Conservation (phyloP, 1,284 basidiomycete genomes). For the Phellopilus nigrolimitatus region DNA sequence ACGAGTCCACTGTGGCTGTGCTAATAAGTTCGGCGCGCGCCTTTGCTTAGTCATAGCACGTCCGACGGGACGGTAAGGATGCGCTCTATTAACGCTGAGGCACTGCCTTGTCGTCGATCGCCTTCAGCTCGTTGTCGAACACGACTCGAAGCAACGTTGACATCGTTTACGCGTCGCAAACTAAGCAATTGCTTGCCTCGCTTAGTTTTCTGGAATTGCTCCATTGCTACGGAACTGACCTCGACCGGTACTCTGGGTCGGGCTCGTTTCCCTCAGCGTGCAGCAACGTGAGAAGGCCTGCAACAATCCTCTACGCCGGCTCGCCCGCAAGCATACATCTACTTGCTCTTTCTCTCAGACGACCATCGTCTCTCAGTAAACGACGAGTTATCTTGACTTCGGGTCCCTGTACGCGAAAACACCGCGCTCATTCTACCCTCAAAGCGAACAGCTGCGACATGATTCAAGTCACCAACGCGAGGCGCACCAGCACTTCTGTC, state of each 20-base stretch:
- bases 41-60: no score
- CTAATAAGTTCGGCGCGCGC: no score
- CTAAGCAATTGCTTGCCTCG: background rate
- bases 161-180: background rate
- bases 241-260: constrained; percentile 5
- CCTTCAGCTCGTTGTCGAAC: no score
- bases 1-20: no score
- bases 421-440: no score
- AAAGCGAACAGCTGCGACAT: constrained; percentile 7
- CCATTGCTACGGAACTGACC: constrained; percentile 6
- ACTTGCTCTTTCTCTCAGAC: constrained; percentile 3
- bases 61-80: no score
- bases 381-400: constrained; percentile 1
- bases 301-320: constrained; percentile 1
- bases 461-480: constrained; percentile 19
- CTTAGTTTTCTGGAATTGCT: background rate
- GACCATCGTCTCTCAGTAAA: constrained; percentile 6
- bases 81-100: no score
- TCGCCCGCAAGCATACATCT: constrained; percentile 3
- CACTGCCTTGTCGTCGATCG: no score
- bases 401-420: background rate
- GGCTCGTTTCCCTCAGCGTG: constrained; percentile 3
- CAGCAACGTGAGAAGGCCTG: constrained; percentile 16
- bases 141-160: background rate
- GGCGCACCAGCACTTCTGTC: constrained; percentile 14